These are phyloP conservation scores for Oryza australiensis DNA, from an alignment of 176 grass and related monocot genomes.

Conservation along the genomic window DNA sequence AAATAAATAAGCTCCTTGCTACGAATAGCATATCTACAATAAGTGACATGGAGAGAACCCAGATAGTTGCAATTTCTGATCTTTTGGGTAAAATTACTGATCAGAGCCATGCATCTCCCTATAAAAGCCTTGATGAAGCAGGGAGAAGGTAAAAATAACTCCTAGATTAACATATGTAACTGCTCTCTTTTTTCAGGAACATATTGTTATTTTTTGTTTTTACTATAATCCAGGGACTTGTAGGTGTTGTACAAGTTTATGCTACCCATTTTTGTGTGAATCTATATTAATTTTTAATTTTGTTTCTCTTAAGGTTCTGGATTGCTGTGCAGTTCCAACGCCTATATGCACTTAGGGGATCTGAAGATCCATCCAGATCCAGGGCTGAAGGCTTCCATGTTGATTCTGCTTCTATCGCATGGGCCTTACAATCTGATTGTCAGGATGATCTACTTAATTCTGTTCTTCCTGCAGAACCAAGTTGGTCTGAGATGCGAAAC, in stretches of 20 bases:
- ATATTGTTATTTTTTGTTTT: slow-evolving; percentile 4
- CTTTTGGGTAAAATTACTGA: slow-evolving; percentile 81
- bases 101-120: slow-evolving; percentile 65
- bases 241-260: slow-evolving; percentile 20
- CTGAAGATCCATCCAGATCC: slow-evolving; percentile 44
- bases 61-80: slow-evolving; percentile 83
- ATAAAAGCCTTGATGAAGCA: slow-evolving; percentile 88
- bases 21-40: slow-evolving; percentile 46
- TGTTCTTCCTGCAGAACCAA: slow-evolving; percentile 71
- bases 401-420: slow-evolving; percentile 72
- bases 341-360: slow-evolving; percentile 41
- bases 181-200: slow-evolving; percentile 7
- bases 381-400: slow-evolving; percentile 41
- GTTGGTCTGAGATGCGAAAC: slow-evolving; percentile 82
- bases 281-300: slow-evolving; percentile 42
- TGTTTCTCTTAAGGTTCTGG: slow-evolving; percentile 89
- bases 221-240: slow-evolving; percentile 26
- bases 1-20: slow-evolving; percentile 63
- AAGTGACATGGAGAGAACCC: slow-evolving; percentile 56
- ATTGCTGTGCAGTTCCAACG: slow-evolving; percentile 79
- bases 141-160: slow-evolving; percentile 67
- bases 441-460: slow-evolving; percentile 96
- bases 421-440: slow-evolving; percentile 95
- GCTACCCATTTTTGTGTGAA: not conserved
- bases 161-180: slow-evolving; percentile 18